A percentile compares a stretch with the other conserved stretches of the same genome.
Evolutionary conservation across 2,329 filamentous ascomycete species (phyloP).

Genomic region (Sporothrix globosa): DNA sequence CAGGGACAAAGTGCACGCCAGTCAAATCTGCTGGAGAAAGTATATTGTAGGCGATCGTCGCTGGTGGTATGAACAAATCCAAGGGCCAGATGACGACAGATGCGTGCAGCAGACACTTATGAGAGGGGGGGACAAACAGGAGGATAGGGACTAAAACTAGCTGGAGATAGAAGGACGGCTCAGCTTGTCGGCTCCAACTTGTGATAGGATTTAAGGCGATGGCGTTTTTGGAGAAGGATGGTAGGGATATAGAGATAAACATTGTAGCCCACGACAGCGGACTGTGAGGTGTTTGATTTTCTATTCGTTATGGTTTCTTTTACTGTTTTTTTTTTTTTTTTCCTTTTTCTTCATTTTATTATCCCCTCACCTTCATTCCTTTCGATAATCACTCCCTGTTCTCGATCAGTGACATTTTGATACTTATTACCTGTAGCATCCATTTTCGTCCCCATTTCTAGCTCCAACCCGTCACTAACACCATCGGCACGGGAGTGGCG

Average conservation of each 20-base stretch:
- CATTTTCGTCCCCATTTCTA: not conserved
- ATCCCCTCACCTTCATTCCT: too few relatives aligned
- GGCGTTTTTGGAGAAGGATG: not conserved
- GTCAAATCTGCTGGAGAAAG: too few relatives aligned
- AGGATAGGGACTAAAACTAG: not conserved
- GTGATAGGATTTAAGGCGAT: not conserved
- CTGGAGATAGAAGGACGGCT: not conserved
- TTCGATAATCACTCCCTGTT: not conserved
- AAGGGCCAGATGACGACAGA: slow-evolving; percentile 28
- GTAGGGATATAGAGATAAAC: not conserved
- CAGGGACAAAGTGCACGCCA: not conserved
- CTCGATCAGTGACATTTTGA: not conserved
- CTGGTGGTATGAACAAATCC: slow-evolving; percentile 27
- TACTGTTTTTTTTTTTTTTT: not conserved
- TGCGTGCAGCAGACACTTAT: slow-evolving; percentile 1
- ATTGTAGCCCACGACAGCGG: not conserved
- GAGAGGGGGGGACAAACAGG: not conserved
- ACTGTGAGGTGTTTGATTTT: not conserved
- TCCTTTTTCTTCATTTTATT: not conserved
- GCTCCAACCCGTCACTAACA: slow-evolving; percentile 19
- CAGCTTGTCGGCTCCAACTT: not conserved
- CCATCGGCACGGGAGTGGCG: slow-evolving; percentile 27
- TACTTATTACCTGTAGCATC: not conserved
- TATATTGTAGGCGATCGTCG: not conserved
- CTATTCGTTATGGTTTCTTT: not conserved